Evolutionary conservation across 495 filamentous ascomycete species (phyloP), one percentile per base, ranked within the genome.

Genomic region (Aspergillus sparsus): DNA sequence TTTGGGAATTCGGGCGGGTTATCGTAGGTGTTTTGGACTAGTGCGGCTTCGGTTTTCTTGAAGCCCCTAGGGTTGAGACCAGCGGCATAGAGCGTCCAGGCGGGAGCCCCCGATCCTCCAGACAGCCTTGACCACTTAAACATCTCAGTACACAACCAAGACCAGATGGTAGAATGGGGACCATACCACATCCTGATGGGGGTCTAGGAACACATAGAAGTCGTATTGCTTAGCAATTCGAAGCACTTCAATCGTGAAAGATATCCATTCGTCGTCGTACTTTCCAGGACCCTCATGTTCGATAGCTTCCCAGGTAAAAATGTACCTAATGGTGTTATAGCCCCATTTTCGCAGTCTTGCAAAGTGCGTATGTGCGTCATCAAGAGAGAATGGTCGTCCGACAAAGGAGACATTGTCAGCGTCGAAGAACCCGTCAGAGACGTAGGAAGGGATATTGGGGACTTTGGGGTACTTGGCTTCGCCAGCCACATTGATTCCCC

Each of bases 291-390:
- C 94, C 11, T 87, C 87, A 59, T 92, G 87, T 76, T 98, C 94
- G 67, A 98, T 93, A n/a, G 94, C 93, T 71, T 98, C 94, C 94
- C 94, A 98, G 0, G 93, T 98, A 70, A 96, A 98, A 60, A 98
- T 82, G 69, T 98, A 98, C 66, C 94, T 83, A 53, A 98, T 93
- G 1, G 89, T 90, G 73, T 97, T 98, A 74, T 97, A 98, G 7
- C 94, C 94, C 79, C 84, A 96, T 61, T 87, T 88, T 61, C 87
- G 87, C 53, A 98, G 73, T 35, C 92, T 79, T n/a, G 89, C 83
- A 71, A 98, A 96, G 67, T 98, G 94, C 1, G 84, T 79, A 64
- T 92, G 87, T 1, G 94, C 91, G 37, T 97, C 92, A 53, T 90
- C 85, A 44, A 89, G 78, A 4, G 85, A 74, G 69, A 98, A 98